phyloP scores from a whole-genome alignment of 164 flowering plant genomes.

The Taxillus chinensis region DNA sequence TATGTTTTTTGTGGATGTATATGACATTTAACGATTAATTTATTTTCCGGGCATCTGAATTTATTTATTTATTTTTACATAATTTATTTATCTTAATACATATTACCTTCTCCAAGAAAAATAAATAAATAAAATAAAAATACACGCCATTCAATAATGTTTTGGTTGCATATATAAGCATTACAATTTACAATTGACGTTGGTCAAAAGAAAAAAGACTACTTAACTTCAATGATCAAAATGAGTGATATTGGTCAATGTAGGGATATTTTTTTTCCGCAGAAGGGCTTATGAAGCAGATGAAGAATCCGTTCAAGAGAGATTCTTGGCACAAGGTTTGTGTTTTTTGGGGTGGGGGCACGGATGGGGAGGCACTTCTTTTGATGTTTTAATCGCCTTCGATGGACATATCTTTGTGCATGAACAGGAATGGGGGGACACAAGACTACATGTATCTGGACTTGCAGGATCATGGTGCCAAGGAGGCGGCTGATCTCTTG shows the following conservation, averaged over 20 bases:
- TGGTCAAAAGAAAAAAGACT: not conserved
- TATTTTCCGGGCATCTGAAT: too few relatives aligned
- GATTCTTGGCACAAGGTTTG: constrained; percentile 45
- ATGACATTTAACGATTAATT: too few relatives aligned
- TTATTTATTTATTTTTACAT: too few relatives aligned
- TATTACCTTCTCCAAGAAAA: too few relatives aligned
- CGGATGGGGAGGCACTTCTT: not conserved
- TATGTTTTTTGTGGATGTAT: too few relatives aligned
- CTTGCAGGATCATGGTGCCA: constrained; percentile 32
- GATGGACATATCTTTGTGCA: not conserved
- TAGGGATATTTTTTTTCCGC: constrained; percentile 42
- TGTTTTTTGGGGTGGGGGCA: not conserved
- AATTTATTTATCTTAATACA: too few relatives aligned
- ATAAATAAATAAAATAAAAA: too few relatives aligned
- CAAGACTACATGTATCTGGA: constrained; percentile 33
- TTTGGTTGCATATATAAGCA: not conserved
- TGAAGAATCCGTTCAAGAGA: constrained; percentile 37
- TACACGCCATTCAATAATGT: too few relatives aligned
- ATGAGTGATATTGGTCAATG: not conserved
- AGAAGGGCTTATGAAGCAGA: constrained; percentile 57
- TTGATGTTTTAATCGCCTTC: not conserved
- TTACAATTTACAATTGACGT: not conserved
- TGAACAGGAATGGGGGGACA: constrained; percentile 22
- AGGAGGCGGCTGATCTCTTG: constrained; percentile 45
- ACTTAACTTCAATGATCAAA: not conserved